Evolutionary conservation across 139 green algal genomes (phyloP).

Genomic region (Microglena sp.): DNA sequence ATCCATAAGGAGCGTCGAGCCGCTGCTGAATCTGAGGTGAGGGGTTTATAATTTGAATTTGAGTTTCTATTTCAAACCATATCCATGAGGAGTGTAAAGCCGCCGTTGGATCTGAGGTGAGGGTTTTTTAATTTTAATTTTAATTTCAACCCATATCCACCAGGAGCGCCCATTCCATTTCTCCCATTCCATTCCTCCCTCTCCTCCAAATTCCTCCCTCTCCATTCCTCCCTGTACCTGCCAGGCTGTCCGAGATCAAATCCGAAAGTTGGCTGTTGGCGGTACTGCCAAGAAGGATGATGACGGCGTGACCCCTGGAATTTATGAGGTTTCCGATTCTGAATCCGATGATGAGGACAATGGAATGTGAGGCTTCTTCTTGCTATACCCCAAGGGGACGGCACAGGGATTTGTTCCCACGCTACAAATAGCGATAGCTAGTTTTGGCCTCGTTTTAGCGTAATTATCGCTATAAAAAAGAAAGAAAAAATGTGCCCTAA

Average conservation of each 20-base stretch:
- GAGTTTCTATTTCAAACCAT: background rate
- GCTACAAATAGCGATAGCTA: too few relatives aligned
- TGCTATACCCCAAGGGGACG: too few relatives aligned
- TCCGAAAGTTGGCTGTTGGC: constrained; percentile 42
- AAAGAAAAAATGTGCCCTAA: background rate
- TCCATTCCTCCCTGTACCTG: background rate
- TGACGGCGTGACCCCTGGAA: constrained; percentile 2
- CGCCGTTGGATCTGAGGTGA: constrained; percentile 32
- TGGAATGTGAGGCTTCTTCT: background rate
- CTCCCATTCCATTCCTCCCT: too few relatives aligned
- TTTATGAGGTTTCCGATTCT: constrained; percentile 46
- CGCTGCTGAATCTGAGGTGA: constrained; percentile 40
- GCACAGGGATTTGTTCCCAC: background rate
- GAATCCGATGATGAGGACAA: constrained; percentile 48
- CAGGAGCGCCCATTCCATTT: too few relatives aligned
- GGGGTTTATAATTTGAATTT: background rate
- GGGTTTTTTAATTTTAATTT: background rate
- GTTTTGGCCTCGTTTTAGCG: too few relatives aligned
- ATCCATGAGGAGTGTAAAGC: constrained; percentile 26
- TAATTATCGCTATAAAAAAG: background rate
- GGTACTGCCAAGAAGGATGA: background rate
- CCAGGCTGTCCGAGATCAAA: constrained; percentile 51
- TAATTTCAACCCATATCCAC: background rate
- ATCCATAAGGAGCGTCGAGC: constrained; percentile 43
- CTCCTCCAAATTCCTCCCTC: too few relatives aligned